Base-by-base conservation (phyloP, 2,329 filamentous ascomycete species). In the Pestalotiopsis sp. region DNA sequence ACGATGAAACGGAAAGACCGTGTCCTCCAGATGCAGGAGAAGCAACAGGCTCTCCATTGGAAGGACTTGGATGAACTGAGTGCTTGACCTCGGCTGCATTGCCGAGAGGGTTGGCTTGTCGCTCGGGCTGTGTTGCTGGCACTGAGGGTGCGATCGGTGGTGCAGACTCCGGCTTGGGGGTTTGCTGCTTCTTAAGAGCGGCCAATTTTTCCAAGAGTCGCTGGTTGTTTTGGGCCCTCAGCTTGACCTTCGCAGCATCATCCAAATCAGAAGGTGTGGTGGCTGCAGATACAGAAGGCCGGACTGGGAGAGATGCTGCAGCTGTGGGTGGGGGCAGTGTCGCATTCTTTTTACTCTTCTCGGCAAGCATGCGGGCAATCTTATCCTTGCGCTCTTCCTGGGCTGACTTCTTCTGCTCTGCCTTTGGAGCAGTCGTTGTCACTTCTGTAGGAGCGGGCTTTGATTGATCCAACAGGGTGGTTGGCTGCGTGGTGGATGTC, bases 151-250 rank as follows among this genome's bases (percentile, higher is more conserved):
- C 45, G 49, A 72, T 72, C 23, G 62, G 64, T 66, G 52, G 41
- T 4, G 41, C 39, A 36, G 57, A 59, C 17, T 68, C 66, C n/a
- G 69, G 67, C 56, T 71, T 73, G 39, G 75, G 76, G 45, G 77
- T 73, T 64, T 77, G 75, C 52, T 73, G 82, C 73, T 88, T 90
- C 73, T 90, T 89, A 25, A 96, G 81, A 25, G 91, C 91, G 69
- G 94, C 93, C 76, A 97, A 91, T 73, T 93, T 94, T 76, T 93
- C 88, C 71, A 93, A 90, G 61, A 95, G 85, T 39, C 94, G 81
- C 69, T 86, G 87, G 68, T 93, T 93, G 70, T 93, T 97, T 72
- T 94, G 76, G 52, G 76, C 76, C 58, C 75, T 73, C 1, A 88
- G 88, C 75, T 91, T 88, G 39, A 83, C 82, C 82, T 88, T 74